A percentile compares a stretch with the other conserved stretches of the same genome.
Evolutionary conservation across 2,329 filamentous ascomycete species (phyloP).

Genomic region (Coniochaeta hoffmannii): DNA sequence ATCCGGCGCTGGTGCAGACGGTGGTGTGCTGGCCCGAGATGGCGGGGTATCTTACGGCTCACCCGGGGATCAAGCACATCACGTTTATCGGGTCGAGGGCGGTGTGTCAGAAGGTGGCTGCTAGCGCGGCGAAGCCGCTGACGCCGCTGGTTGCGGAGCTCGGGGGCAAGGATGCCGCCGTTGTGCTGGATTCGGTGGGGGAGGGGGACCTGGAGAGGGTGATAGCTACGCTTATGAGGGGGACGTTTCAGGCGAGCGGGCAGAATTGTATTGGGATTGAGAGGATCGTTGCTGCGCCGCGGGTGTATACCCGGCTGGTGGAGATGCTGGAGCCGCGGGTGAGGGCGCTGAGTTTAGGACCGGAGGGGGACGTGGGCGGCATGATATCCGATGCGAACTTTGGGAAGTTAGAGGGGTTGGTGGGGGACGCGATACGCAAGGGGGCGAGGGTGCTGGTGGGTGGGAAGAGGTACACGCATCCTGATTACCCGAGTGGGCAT

Average conservation of each 20-base stretch:
- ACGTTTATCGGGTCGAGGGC: slow-evolving; percentile 92
- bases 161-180: slow-evolving; percentile 88
- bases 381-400: slow-evolving; percentile 80
- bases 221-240: slow-evolving; percentile 77
- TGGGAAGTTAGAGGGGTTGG: slow-evolving; percentile 64
- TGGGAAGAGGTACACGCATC: slow-evolving; percentile 65
- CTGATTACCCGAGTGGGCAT: slow-evolving; percentile 67
- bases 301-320: slow-evolving; percentile 69
- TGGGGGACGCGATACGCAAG: slow-evolving; percentile 66
- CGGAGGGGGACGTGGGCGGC: slow-evolving; percentile 75
- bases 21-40: slow-evolving; percentile 82
- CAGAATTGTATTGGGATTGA: slow-evolving; percentile 99
- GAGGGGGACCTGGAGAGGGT: slow-evolving; percentile 60
- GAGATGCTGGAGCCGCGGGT: slow-evolving; percentile 66
- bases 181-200: slow-evolving; percentile 73
- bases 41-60: slow-evolving; percentile 75
- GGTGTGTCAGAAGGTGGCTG: slow-evolving; percentile 82
- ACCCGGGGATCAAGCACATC: slow-evolving; percentile 76
- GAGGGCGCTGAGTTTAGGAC: slow-evolving; percentile 66
- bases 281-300: slow-evolving; percentile 73
- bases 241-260: slow-evolving; percentile 88
- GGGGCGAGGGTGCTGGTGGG: slow-evolving; percentile 80
- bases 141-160: slow-evolving; percentile 86
- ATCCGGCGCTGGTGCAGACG: slow-evolving; percentile 73
- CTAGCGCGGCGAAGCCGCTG: slow-evolving; percentile 76